Base-by-base conservation (phyloP, 75 land plant species). In the Picea sitchensis region DNA sequence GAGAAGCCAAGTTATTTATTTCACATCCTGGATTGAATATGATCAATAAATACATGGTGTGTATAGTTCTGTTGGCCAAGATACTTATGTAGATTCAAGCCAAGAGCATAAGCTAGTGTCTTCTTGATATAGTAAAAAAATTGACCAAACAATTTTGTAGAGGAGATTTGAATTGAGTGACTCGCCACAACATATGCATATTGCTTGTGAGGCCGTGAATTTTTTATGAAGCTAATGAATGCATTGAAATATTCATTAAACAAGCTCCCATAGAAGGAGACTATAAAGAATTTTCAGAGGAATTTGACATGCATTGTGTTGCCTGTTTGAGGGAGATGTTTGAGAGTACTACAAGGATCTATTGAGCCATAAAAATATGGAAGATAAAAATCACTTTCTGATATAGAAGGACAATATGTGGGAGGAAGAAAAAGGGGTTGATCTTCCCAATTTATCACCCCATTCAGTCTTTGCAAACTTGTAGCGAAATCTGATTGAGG, bases 21-120 rank as follows among this genome's bases (percentile, higher is more conserved):
- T 76, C 79, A 2, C 81, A 90, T 71, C 87, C 88, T 9, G 82
- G 65, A 8, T 85, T 92, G 1, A 81, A 79, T 2, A 61, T 36
- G 73, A 83, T 92, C 3, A 82, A 86, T 31, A 76, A 77, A 26
- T 78, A 82, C n/a, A 86, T 86, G 67, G 90, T 87, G 5, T 90
- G 94, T 12, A 81, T 89, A 63, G 89, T 86, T 2, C 77, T 76
- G 44, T 76, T 89, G 57, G 90, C 90, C 6, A 76, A 81, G 38
- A 84, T 67, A 58, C 78, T 92, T 26, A 26, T 26, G 26, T 26
- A 26, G 26, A 26, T 26, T 26, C 26, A 26, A 26, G 26, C 26
- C 26, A 15, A 65, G 2, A 83, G 72, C 73, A 83, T 92, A 15
- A 34, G 72, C 5, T 77, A 75, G 15, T 73, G 83, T 23, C 20